Evolutionary conservation across 139 green algal species (phyloP), one percentile per base, ranked within the genome.

Genomic region (Zygnema circumcarinatum): DNA sequence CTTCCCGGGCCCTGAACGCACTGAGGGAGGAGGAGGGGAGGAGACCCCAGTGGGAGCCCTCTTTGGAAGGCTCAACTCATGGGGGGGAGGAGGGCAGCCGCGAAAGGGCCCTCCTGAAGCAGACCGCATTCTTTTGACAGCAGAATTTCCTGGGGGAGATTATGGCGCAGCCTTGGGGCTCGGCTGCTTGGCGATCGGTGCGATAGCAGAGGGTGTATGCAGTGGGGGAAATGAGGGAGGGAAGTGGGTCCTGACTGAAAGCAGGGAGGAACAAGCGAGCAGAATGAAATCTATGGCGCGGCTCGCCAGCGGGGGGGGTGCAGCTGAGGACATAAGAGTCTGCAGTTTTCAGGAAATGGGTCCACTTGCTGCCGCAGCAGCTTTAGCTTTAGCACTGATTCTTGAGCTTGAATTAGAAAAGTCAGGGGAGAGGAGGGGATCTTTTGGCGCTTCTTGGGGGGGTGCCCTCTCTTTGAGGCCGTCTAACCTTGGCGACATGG

Each of bases 401-500:
- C 29, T 86, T 39, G 40, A 86, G 52, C 79, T 86, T 25, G 79
- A 86, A n/a, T 68, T 86, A 21, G 79, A 67, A 2, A 52, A 76
- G 40, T 79, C 79, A 76, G 79, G 79, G 0, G 79, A 86, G 79
- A 78, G 79, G 0, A 78, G 79, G n/a, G 79, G 79, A 39, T 86
- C 79, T 29, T 86, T 86, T 35, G 79, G 79, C 21, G 42, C 56
- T 38, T 86, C 79, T 67, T 86, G 79, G 79, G 79, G 42, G 16
- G 79, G n/a, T 39, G 3, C 35, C 16, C 69, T 78, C 35, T 39
- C 69, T 7, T 38, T 41, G 7, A 3, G 69, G 16, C 69, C 69
- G 35, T 39, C 36, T 22, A 41, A 41, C 16, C 3, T 78, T 25
- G 69, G 69, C 3, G 74, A 82, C 2, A 2, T 32, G 33, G 74